Conservation (phyloP, 2,329 filamentous ascomycete species). For the Colletotrichum cuscutae region DNA sequence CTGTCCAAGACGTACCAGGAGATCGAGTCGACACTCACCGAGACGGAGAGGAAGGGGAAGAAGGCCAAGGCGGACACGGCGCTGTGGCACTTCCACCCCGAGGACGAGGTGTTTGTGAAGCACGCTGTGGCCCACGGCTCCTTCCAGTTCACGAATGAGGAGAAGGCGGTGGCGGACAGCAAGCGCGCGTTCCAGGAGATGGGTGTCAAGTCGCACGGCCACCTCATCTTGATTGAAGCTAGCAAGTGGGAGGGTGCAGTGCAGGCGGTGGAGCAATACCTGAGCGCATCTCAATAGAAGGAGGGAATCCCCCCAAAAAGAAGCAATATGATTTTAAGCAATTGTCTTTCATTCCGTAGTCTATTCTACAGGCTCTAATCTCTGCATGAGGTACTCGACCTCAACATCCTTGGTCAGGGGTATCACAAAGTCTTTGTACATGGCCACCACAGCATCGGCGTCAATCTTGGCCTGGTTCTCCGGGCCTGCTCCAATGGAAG, state of each 20-base stretch:
- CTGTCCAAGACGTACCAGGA: constrained; percentile 94
- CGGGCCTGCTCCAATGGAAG: constrained; percentile 67
- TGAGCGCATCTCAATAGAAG: constrained; percentile 60
- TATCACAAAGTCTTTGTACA: constrained; percentile 95
- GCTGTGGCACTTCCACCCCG: constrained; percentile 92
- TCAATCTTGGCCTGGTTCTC: constrained; percentile 83
- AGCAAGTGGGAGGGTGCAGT: constrained; percentile 80
- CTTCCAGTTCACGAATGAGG: constrained; percentile 84
- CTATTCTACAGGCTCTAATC: constrained; percentile 63
- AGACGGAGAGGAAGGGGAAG: constrained; percentile 73
- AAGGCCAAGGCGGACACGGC: constrained; percentile 72
- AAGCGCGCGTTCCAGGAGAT: constrained; percentile 95
- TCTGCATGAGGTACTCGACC: constrained; percentile 97
- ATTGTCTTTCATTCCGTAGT: not conserved
- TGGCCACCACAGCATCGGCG: constrained; percentile 87
- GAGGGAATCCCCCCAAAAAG: constrained; percentile 22
- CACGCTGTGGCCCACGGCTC: constrained; percentile 76
- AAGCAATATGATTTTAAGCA: constrained; percentile 29
- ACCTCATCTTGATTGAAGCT: constrained; percentile 88
- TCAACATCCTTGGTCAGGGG: constrained; percentile 98
- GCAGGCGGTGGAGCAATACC: constrained; percentile 79
- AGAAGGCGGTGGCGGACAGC: constrained; percentile 85
- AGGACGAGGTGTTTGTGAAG: constrained; percentile 89
- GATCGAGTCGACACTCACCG: constrained; percentile 79
- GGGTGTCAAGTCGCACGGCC: constrained; percentile 85